A percentile compares a stretch with the other conserved stretches of the same genome.
Conservation (phyloP, 1,284 basidiomycete genomes). For the Ceratobasidium sp. region DNA sequence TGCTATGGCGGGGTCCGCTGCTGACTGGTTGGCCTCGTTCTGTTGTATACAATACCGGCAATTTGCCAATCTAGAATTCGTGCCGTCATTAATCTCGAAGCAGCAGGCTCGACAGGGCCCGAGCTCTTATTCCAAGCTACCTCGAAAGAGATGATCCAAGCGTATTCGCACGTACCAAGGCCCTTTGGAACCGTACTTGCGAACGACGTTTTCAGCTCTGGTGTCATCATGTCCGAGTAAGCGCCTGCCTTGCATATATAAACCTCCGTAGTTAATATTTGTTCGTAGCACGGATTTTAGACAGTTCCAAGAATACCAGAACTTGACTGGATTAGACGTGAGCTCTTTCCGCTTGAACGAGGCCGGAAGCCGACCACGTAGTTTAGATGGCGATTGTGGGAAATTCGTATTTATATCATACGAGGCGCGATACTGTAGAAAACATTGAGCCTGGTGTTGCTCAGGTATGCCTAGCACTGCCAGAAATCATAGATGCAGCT, state of each 20-base stretch:
- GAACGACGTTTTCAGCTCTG: slow-evolving; percentile 93
- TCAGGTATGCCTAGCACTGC: slow-evolving; percentile 53
- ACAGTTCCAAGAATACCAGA: slow-evolving; percentile 92
- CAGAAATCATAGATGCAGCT: background rate
- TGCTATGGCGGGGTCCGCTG: slow-evolving; percentile 15
- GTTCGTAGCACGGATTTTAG: slow-evolving; percentile 82
- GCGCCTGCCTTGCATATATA: slow-evolving; percentile 43
- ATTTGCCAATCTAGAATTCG: slow-evolving; percentile 63
- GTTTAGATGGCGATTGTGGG: slow-evolving; percentile 89
- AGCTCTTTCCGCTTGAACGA: slow-evolving; percentile 45
- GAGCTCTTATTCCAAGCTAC: slow-evolving; percentile 97
- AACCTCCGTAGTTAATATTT: slow-evolving; percentile 43
- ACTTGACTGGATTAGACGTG: slow-evolving; percentile 84
- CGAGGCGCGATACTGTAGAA: slow-evolving; percentile 81
- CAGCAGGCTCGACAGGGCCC: slow-evolving; percentile 87
- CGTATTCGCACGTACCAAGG: slow-evolving; percentile 84
- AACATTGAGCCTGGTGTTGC: slow-evolving; percentile 83
- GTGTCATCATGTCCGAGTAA: slow-evolving; percentile 88
- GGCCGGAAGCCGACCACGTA: background rate
- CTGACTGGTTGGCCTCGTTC: no score
- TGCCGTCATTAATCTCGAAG: slow-evolving; percentile 92
- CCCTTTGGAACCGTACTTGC: slow-evolving; percentile 92
- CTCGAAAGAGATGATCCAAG: slow-evolving; percentile 90
- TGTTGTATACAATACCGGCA: slow-evolving; percentile 6
- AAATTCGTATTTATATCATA: slow-evolving; percentile 93